Base-by-base conservation (phyloP, 768 basidiomycete genomes). In the Wakefieldia striispora region DNA sequence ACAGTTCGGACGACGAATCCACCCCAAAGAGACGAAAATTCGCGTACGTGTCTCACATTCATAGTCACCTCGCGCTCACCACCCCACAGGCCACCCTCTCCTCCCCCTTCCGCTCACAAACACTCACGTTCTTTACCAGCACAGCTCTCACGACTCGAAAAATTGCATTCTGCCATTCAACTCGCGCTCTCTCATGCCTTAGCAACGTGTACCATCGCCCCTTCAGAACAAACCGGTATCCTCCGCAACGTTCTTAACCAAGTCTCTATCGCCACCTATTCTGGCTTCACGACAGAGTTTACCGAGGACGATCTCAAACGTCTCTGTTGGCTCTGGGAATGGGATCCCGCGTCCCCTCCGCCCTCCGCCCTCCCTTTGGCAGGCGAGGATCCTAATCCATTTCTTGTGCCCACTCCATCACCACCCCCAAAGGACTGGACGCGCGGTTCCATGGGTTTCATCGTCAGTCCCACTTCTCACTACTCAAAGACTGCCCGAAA, bases 251-350 rank as follows among this genome's bases (percentile, higher is more conserved):
- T 92, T 19, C 75, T 92, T 40, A 91, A 88, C 58, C 83, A 91
- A 59, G 63, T 86, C 42, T 86, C 90, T 33, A 66, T 90, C 40
- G 74, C 74, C 43, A 83, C 83, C 23, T 89, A 89, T 64, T 62
- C 80, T 29, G 88, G 87, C 9, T 70, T 91, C 37, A 70, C 78
- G 2, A 76, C 82, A 4, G 78, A 80, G 47, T 83, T 89, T 55
- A 76, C 78, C 27, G 54, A 82, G n/a, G 79, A 84, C 42, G 90
- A 91, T 59, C 72, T 92, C 40, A 80, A 74, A 49, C 76, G 86
- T 50, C 76, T 93, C 17, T 91, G 90, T 68, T 92, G 91, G 90
- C 51, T 92, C 14, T 91, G 91, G 88, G 91, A 92, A 64, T 93
- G 91, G 91, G 83, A 90, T 60, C 77, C 78, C 6, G 66, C 77